Conservation (phyloP, 257 asterid species). For the Anisodus acutangulus region DNA sequence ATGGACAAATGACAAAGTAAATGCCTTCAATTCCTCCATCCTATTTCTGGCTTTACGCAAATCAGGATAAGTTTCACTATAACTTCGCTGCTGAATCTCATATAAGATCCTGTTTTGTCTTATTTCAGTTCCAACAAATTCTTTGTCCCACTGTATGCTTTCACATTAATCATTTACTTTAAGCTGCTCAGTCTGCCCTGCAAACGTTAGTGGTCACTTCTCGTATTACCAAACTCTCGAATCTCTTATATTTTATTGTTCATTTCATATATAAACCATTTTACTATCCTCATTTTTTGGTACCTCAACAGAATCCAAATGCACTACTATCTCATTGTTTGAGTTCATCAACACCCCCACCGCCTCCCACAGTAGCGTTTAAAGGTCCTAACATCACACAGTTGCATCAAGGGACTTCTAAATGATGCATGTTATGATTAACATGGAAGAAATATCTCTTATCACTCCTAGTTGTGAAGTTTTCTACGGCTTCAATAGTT, state of each 20-base stretch:
- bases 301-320: background rate
- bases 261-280: background rate
- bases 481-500: background rate
- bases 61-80: slow-evolving; percentile 14
- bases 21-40: slow-evolving; percentile 27
- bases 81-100: background rate
- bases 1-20: slow-evolving; percentile 12
- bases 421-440: background rate
- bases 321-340: background rate
- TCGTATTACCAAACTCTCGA: background rate
- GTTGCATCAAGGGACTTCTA: background rate
- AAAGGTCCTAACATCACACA: background rate
- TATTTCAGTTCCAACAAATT: slow-evolving; percentile 11
- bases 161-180: background rate
- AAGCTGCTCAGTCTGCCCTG: slow-evolving; percentile 20
- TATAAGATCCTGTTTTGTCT: background rate
- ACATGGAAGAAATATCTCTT: background rate
- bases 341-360: background rate
- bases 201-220: background rate
- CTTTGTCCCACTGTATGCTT: slow-evolving; percentile 3
- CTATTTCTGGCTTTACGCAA: background rate
- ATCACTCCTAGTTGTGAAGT: background rate
- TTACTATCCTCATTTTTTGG: background rate
- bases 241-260: background rate
- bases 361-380: background rate